phyloP scores from a whole-genome alignment of 2,329 filamentous ascomycete genomes.

The Ophiocordyceps camponoti-floridani region DNA sequence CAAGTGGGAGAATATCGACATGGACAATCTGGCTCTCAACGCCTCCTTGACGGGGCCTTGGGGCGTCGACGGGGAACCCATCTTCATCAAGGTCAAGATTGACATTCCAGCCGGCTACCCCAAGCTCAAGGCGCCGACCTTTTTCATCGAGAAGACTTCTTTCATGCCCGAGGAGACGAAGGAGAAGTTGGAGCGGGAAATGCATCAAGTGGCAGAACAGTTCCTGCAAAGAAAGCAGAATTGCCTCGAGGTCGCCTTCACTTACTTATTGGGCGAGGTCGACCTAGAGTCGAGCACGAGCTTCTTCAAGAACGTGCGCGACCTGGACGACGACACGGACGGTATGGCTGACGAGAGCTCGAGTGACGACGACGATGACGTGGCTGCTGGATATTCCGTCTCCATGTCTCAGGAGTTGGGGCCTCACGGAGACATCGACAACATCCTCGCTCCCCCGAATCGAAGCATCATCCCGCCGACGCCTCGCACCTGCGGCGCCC shows the following conservation, averaged over 20 bases:
- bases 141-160: constrained; percentile 41
- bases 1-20: constrained; percentile 44
- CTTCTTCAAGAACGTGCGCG: constrained; percentile 45
- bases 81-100: constrained; percentile 44
- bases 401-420: constrained; percentile 45
- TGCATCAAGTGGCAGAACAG: constrained; percentile 35
- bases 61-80: constrained; percentile 35
- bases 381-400: constrained; percentile 31
- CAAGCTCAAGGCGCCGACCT: constrained; percentile 36
- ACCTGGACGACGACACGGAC: constrained; percentile 38
- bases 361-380: constrained; percentile 55
- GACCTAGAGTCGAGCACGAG: constrained; percentile 41
- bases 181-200: constrained; percentile 30
- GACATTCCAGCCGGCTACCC: constrained; percentile 43
- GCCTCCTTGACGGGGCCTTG: constrained; percentile 49
- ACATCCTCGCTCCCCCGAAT: constrained; percentile 31
- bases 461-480: constrained; percentile 35
- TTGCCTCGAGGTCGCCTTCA: constrained; percentile 42
- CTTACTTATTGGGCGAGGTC: constrained; percentile 44
- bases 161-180: constrained; percentile 41
- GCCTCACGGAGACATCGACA: constrained; percentile 33
- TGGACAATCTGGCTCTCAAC: constrained; percentile 38
- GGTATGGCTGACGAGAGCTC: constrained; percentile 59
- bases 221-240: constrained; percentile 41
- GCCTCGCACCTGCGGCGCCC: constrained; percentile 39